A percentile compares a stretch with the other conserved stretches of the same genome.
These are phyloP conservation scores for Tylopilus felleus DNA, from an alignment of 768 basidiomycete genomes.

Conservation along the genomic window DNA sequence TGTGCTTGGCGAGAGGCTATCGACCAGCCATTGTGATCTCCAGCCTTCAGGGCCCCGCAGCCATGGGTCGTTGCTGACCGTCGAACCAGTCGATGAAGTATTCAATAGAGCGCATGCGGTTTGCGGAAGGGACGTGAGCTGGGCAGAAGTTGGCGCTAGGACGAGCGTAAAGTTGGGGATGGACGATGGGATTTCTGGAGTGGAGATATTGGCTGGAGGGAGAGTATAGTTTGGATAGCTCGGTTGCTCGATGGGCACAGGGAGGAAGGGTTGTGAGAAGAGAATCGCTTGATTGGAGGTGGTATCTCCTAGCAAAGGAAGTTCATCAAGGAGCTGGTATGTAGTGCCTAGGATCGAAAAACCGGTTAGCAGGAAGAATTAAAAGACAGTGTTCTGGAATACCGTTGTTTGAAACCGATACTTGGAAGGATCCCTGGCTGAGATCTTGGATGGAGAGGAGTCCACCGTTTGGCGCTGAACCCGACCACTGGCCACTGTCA, in stretches of 20 bases:
- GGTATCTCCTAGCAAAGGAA: constrained; percentile 69
- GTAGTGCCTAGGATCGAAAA: constrained; percentile 40
- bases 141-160: constrained; percentile 47
- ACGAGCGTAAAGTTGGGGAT: constrained; percentile 53
- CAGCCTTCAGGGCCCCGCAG: constrained; percentile 55
- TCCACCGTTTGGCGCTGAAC: constrained; percentile 45
- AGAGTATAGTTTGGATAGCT: constrained; percentile 77
- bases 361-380: neutral
- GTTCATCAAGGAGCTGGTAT: constrained; percentile 39
- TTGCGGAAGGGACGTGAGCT: constrained; percentile 43
- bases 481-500: constrained; percentile 54
- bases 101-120: constrained; percentile 59
- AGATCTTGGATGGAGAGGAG: constrained; percentile 46
- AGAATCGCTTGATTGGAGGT: constrained; percentile 69
- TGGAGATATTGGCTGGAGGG: constrained; percentile 50
- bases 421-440: constrained; percentile 48
- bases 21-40: constrained; percentile 66
- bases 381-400: constrained; percentile 1
- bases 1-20: constrained; percentile 54
- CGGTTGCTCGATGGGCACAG: constrained; percentile 34
- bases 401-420: constrained; percentile 53
- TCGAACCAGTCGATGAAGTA: constrained; percentile 35
- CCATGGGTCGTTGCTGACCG: constrained; percentile 51
- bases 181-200: constrained; percentile 40
- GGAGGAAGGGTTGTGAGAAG: constrained; percentile 58